Conservation (phyloP, 371 early-diverging fungal genomes). For the Mortierella sp. region DNA sequence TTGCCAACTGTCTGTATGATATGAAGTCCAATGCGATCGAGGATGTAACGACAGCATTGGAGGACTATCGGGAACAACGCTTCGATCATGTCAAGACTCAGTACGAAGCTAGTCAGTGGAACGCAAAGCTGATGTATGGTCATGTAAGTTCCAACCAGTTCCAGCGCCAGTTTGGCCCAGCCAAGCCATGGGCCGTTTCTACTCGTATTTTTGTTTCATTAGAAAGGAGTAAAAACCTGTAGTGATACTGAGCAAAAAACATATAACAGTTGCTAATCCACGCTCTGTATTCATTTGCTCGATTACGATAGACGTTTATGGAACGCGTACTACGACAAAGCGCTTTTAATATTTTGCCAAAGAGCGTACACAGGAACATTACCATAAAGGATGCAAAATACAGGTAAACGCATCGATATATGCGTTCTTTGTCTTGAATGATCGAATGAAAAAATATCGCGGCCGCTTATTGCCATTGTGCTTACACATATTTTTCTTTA, state of each 20-base stretch:
- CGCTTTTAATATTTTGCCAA: background rate
- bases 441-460: too few species aligned
- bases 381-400: conserved; percentile 1
- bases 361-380: background rate
- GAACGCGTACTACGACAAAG: background rate
- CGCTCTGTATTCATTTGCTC: background rate
- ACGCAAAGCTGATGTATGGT: conserved; percentile 17
- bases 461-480: too few species aligned
- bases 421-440: too few species aligned
- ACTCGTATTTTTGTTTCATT: too few species aligned
- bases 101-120: conserved; percentile 12
- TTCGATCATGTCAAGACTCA: conserved; percentile 17
- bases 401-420: too few species aligned
- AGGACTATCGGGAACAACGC: conserved; percentile 21
- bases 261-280: background rate
- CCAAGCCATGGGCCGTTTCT: too few species aligned
- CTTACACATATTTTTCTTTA: too few species aligned
- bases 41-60: background rate
- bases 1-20: conserved; percentile 31
- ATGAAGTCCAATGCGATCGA: background rate
- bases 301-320: background rate
- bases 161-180: background rate
- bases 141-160: conserved; percentile 1
- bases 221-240: too few species aligned
- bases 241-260: too few species aligned